Percentiles rank a stretch among this genome's conserved stretches.
phyloP scores from a whole-genome alignment of 1,139 yeast genomes.

The Pichia sp. region DNA sequence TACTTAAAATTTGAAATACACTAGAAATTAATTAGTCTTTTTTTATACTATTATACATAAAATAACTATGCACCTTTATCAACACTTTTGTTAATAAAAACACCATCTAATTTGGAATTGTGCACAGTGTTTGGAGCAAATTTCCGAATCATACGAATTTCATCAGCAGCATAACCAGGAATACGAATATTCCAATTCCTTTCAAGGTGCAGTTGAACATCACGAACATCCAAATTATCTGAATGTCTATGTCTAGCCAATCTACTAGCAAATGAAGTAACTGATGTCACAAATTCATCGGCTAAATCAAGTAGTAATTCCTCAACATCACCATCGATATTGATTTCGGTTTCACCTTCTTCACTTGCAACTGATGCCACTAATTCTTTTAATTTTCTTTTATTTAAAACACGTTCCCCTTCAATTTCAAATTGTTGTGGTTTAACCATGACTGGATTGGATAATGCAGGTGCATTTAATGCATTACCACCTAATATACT shows the following conservation, averaged over 20 bases:
- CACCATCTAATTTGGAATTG: constrained; percentile 62
- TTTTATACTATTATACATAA: too few relatives aligned
- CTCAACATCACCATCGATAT: constrained; percentile 95
- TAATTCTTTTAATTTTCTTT: constrained; percentile 79
- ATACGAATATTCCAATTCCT: constrained; percentile 92
- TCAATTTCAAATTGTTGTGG: constrained; percentile 80
- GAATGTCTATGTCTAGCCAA: constrained; percentile 90
- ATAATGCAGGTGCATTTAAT: constrained; percentile 54
- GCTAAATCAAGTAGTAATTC: constrained; percentile 86
- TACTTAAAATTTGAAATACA: too few relatives aligned
- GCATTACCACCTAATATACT: constrained; percentile 85
- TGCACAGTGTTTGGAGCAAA: constrained; percentile 72
- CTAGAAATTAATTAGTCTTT: too few relatives aligned
- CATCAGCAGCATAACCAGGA: constrained; percentile 92
- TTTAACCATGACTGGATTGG: constrained; percentile 69
- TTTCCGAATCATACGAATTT: constrained; percentile 75
- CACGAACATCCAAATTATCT: constrained; percentile 82
- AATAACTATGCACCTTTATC: constrained; percentile 20
- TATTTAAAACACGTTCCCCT: constrained; percentile 78
- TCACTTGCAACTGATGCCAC: constrained; percentile 77
- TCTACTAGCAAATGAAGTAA: constrained; percentile 88
- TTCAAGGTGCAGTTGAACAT: constrained; percentile 86
- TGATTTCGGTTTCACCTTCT: constrained; percentile 82
- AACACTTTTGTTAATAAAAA: constrained; percentile 37
- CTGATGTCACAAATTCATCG: constrained; percentile 88